Evolutionary conservation across 805 yeast genomes (phyloP).

Genomic region (Monosporozyma yasuniensis): DNA sequence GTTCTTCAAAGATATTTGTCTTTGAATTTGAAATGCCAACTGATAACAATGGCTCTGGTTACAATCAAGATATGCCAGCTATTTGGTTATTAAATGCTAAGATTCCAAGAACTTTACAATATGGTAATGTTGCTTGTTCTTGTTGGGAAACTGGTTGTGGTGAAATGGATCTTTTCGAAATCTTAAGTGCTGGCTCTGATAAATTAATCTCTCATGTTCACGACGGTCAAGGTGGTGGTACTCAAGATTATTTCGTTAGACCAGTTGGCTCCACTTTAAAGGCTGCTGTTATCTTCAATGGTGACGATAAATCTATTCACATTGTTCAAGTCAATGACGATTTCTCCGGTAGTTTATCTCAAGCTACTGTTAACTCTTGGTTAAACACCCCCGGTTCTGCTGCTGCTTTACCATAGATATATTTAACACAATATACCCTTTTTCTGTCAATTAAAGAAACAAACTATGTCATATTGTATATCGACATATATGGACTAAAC

Average conservation of each 20-base stretch:
- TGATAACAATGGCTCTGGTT: slow-evolving; percentile 39
- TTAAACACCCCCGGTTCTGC: slow-evolving; percentile 42
- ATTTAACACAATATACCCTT: not conserved
- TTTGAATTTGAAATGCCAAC: slow-evolving; percentile 93
- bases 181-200: slow-evolving; percentile 65
- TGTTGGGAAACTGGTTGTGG: slow-evolving; percentile 98
- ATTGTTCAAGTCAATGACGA: slow-evolving; percentile 53
- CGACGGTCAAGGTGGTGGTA: slow-evolving; percentile 76
- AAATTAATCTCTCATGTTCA: slow-evolving; percentile 77
- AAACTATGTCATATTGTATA: not conserved
- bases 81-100: slow-evolving; percentile 92
- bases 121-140: slow-evolving; percentile 77
- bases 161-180: slow-evolving; percentile 91
- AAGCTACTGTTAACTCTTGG: slow-evolving; percentile 55
- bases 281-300: slow-evolving; percentile 81
- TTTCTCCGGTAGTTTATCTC: slow-evolving; percentile 46
- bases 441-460: not conserved
- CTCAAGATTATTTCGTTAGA: slow-evolving; percentile 79
- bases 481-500: slow-evolving; percentile 1
- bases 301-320: slow-evolving; percentile 38
- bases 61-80: slow-evolving; percentile 94
- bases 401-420: slow-evolving; percentile 25
- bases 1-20: slow-evolving; percentile 73
- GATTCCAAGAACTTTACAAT: slow-evolving; percentile 93
- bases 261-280: slow-evolving; percentile 70